These are phyloP conservation scores for Tylopilus felleus DNA, from an alignment of 768 basidiomycete species.

Conservation along the genomic window DNA sequence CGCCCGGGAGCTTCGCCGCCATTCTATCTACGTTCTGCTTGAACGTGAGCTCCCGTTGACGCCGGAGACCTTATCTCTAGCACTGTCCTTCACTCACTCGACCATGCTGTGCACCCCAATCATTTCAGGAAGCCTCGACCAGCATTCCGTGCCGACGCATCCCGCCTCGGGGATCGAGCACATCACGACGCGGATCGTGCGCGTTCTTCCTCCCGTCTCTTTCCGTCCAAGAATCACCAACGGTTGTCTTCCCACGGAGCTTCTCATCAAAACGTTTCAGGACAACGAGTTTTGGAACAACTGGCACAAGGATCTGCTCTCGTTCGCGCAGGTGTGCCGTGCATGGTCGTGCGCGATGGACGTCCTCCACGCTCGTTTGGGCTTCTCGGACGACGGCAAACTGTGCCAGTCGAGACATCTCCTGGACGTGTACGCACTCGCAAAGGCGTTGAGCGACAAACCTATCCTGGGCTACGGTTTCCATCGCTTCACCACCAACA, in stretches of 20 bases:
- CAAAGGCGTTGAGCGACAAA: slow-evolving; percentile 14
- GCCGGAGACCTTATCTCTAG: slow-evolving; percentile 13
- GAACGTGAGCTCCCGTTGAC: slow-evolving; percentile 17
- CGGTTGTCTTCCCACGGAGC: slow-evolving; percentile 17
- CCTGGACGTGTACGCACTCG: slow-evolving; percentile 16
- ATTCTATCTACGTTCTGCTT: slow-evolving; percentile 9
- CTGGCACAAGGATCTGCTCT: slow-evolving; percentile 22
- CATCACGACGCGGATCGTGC: slow-evolving; percentile 22
- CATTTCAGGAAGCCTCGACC: neutral
- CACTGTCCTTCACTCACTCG: slow-evolving; percentile 24
- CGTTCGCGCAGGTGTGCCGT: slow-evolving; percentile 25
- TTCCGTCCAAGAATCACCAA: slow-evolving; percentile 1
- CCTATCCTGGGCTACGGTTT: slow-evolving; percentile 12
- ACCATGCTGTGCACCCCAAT: slow-evolving; percentile 16
- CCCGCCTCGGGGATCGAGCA: slow-evolving; percentile 15
- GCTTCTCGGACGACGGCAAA: slow-evolving; percentile 16
- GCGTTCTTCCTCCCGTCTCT: slow-evolving; percentile 10
- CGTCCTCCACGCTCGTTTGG: slow-evolving; percentile 11
- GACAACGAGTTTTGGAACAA: slow-evolving; percentile 16
- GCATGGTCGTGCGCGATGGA: slow-evolving; percentile 26
- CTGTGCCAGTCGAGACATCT: neutral
- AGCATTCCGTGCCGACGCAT: neutral
- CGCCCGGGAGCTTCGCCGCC: slow-evolving; percentile 1
- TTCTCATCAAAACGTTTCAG: slow-evolving; percentile 20
- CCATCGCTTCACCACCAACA: slow-evolving; percentile 18